Evolutionary conservation across 345 rosid genomes (phyloP).

Genomic region (Boechera divaricarpa): DNA sequence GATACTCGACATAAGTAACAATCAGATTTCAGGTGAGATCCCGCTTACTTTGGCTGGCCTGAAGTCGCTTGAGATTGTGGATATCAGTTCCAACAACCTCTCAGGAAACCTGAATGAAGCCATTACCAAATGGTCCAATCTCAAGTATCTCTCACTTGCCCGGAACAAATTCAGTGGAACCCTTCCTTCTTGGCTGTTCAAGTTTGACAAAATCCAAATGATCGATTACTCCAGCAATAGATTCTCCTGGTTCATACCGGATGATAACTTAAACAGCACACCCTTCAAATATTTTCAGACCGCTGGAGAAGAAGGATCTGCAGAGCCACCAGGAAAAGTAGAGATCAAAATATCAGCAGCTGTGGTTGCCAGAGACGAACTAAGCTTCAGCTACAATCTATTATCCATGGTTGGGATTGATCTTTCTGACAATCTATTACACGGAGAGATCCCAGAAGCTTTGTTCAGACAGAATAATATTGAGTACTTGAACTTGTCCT

Average conservation of each 20-base stretch:
- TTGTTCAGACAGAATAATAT: slow-evolving; percentile 70
- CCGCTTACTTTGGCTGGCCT: slow-evolving; percentile 88
- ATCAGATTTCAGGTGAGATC: slow-evolving; percentile 81
- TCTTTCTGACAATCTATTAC: slow-evolving; percentile 73
- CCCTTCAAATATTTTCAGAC: slow-evolving; percentile 53
- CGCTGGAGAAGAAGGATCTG: slow-evolving; percentile 37
- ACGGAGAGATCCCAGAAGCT: slow-evolving; percentile 71
- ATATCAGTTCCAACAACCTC: slow-evolving; percentile 81
- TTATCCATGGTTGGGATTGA: slow-evolving; percentile 68
- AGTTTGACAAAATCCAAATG: slow-evolving; percentile 69
- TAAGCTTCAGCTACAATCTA: slow-evolving; percentile 65
- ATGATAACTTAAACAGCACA: slow-evolving; percentile 74
- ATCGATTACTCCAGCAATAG: slow-evolving; percentile 82
- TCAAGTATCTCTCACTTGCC: slow-evolving; percentile 79
- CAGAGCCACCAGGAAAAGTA: slow-evolving; percentile 42
- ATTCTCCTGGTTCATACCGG: slow-evolving; percentile 79
- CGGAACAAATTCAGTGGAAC: slow-evolving; percentile 76
- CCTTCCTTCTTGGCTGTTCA: slow-evolving; percentile 79
- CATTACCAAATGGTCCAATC: slow-evolving; percentile 81
- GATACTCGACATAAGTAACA: slow-evolving; percentile 84
- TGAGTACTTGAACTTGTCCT: slow-evolving; percentile 81
- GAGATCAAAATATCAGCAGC: slow-evolving; percentile 57
- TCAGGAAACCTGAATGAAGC: slow-evolving; percentile 85
- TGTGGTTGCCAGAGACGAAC: slow-evolving; percentile 58
- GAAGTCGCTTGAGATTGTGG: slow-evolving; percentile 86